Evolutionary conservation across 495 filamentous ascomycete species (phyloP), one percentile per base, ranked within the genome.

Genomic region (Pseudomonodictys pantanalensis): DNA sequence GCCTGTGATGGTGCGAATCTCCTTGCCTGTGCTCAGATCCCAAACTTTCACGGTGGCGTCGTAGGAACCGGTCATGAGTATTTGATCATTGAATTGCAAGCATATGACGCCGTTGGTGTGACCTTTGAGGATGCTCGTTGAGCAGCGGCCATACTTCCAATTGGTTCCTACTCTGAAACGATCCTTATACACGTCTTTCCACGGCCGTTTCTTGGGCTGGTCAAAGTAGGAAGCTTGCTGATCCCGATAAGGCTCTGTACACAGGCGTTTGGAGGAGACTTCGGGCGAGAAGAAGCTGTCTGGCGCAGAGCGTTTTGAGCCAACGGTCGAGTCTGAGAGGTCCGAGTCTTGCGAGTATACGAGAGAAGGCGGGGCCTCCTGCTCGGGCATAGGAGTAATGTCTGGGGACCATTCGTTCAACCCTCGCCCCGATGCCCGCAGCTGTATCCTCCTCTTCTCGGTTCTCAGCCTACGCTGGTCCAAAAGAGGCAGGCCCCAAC

Each of bases 21-120:
- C 89, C 67, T 93, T 80, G 18, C 90, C 90, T 1, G 86, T 93
- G 63, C 95, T 85, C 30, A 95, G 85, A 68, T 97, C 85, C 93
- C 95, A 97, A 12, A 97, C 91, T 69, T 95, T 97, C 67, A 96
- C 89, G 1, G 90, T 96, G 9, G 83, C 77, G 73, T 99, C 95
- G 68, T 97, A 97, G 2, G 93, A 97, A 3, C 93, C 93, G 11
- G 92, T 95, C 12, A 88, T 92, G 20, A 98, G 79, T 52, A 95
- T 90, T 52, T 89, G 87, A 64, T 96, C 91, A 60, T 95, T 90
- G 63, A 99, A 95, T 70, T 99, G 93, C 20, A 99, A 76, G 68
- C 91, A 96, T 76, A 95, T 97, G 22, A 99, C 86, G 15, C 93
- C 95, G 67, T 99, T 96, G 12, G 84, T 85, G 69, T 99, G 93